Evolutionary conservation across 306 rosid genomes (phyloP).

Genomic region (Casuarina glauca): DNA sequence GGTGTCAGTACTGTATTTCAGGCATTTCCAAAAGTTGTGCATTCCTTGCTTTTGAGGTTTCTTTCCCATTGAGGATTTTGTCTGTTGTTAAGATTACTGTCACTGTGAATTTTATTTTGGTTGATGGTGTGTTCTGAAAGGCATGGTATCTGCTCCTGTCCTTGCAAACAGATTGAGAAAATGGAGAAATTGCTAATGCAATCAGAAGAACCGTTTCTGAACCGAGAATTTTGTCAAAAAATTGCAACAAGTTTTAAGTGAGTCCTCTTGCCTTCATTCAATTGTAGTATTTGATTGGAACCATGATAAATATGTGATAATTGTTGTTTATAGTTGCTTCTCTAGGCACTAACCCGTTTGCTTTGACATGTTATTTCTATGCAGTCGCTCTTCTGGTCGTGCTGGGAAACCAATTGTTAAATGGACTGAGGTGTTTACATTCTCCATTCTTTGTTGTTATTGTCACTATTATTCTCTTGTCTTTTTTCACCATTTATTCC

Average conservation of each 20-base stretch:
- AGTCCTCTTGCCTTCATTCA: constrained; percentile 31
- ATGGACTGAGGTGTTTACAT: constrained; percentile 67
- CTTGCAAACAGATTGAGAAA: constrained; percentile 61
- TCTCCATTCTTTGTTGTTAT: constrained; percentile 9
- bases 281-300: not conserved
- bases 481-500: not conserved
- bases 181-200: constrained; percentile 64
- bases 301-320: not conserved
- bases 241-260: constrained; percentile 64
- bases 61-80: too few species aligned
- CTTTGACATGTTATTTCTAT: constrained; percentile 34
- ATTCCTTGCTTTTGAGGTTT: not conserved
- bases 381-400: constrained; percentile 83
- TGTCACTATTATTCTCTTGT: not conserved
- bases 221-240: constrained; percentile 53
- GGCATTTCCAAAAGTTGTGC: not conserved
- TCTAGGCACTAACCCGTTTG: constrained; percentile 11
- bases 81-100: not conserved
- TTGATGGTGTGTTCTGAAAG: not conserved
- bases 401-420: constrained; percentile 85
- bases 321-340: not conserved
- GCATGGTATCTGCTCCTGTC: not conserved
- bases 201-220: constrained; percentile 42
- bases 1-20: not conserved
- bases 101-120: not conserved